These are phyloP conservation scores for Thelonectria blattea DNA, from an alignment of 2,329 filamentous ascomycete species.

Conservation along the genomic window DNA sequence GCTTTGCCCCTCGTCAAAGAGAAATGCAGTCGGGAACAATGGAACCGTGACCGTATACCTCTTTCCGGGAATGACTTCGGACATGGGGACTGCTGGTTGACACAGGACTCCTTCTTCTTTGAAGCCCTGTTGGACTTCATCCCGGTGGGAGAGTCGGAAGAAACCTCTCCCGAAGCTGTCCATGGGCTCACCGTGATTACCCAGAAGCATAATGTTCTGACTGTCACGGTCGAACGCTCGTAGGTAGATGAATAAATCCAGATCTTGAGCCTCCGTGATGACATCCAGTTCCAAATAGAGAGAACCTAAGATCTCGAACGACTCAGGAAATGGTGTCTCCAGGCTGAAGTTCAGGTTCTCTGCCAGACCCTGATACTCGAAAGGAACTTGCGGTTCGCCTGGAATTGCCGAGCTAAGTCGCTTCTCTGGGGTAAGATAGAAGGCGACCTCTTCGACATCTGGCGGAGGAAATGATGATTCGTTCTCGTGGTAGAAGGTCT, in stretches of 20 bases:
- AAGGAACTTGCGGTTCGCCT: background rate
- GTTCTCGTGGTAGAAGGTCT: conserved; percentile 5
- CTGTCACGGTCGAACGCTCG: background rate
- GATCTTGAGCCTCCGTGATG: conserved; percentile 5
- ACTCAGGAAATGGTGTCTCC: conserved; percentile 2
- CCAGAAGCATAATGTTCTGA: background rate
- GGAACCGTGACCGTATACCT: conserved; percentile 6
- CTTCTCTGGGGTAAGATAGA: conserved; percentile 2
- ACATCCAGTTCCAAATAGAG: conserved; percentile 14
- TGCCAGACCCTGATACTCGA: background rate
- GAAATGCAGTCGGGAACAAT: conserved; percentile 6
- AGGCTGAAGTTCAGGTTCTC: background rate
- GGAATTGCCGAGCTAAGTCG: background rate
- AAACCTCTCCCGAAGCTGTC: conserved; percentile 5
- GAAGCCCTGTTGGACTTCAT: conserved; percentile 4
- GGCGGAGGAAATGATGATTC: conserved; percentile 12
- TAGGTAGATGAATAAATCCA: conserved; percentile 13
- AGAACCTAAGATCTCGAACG: conserved; percentile 11
- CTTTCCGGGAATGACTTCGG: conserved; percentile 1
- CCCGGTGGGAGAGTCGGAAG: conserved; percentile 15
- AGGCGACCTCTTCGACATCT: background rate
- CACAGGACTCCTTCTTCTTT: background rate
- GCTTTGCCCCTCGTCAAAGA: conserved; percentile 11
- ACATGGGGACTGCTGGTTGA: background rate
- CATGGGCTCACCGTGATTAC: conserved; percentile 12